A percentile compares a stretch with the other conserved stretches of the same genome.
phyloP scores from a whole-genome alignment of 2,329 filamentous ascomycete genomes.

The Pyrenochaeta sp. region DNA sequence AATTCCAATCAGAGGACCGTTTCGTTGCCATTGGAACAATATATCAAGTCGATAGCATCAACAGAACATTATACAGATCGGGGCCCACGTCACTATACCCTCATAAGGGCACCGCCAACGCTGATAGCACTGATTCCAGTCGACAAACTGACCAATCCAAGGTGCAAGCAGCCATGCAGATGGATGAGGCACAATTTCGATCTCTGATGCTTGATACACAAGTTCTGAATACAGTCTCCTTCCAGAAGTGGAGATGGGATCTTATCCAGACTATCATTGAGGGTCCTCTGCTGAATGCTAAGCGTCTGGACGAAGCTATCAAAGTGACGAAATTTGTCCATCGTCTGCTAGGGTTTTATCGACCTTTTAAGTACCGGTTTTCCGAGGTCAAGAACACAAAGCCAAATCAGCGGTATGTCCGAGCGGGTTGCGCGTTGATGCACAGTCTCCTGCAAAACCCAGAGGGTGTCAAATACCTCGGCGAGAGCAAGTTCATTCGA shows the following conservation, averaged over 20 bases:
- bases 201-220: constrained; percentile 77
- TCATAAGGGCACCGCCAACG: constrained; percentile 33
- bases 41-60: constrained; percentile 98
- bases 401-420: constrained; percentile 92
- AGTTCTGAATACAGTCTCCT: constrained; percentile 88
- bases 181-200: constrained; percentile 71
- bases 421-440: constrained; percentile 87
- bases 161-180: constrained; percentile 64
- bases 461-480: constrained; percentile 84
- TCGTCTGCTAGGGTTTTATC: constrained; percentile 90
- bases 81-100: constrained; percentile 56
- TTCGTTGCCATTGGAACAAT: constrained; percentile 89
- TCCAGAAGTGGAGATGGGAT: constrained; percentile 97
- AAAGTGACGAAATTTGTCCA: constrained; percentile 97
- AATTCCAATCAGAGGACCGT: constrained; percentile 74
- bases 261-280: constrained; percentile 90
- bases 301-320: constrained; percentile 91
- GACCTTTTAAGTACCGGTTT: constrained; percentile 96
- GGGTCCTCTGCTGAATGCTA: constrained; percentile 88
- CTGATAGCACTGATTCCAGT: constrained; percentile 35
- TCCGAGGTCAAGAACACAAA: constrained; percentile 89
- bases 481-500: constrained; percentile 89
- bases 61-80: constrained; percentile 86
- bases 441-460: constrained; percentile 84
- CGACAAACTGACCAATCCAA: constrained; percentile 58